A percentile compares a stretch with the other conserved stretches of the same genome.
Evolutionary conservation across 2,329 filamentous ascomycete genomes (phyloP).

Genomic region (Teratosphaeria epicoccoides): DNA sequence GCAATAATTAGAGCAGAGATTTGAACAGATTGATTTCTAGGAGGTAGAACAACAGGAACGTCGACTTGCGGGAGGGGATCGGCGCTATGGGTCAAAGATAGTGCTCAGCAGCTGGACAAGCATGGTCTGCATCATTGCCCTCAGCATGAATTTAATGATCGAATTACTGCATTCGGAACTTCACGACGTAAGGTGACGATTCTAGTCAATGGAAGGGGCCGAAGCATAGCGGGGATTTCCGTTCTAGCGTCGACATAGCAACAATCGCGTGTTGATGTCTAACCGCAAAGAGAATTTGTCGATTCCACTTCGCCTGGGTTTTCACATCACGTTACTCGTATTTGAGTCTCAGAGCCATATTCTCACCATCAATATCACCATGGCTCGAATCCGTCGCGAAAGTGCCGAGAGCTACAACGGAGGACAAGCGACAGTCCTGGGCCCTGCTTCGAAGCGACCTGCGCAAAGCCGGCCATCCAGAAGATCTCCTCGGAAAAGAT

Average conservation of each 20-base stretch:
- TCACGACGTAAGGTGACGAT: too few species aligned
- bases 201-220: too few species aligned
- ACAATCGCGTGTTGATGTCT: neutral
- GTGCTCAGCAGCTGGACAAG: too few species aligned
- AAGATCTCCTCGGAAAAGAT: neutral
- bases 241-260: neutral
- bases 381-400: slow-evolving; percentile 2
- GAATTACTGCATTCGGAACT: too few species aligned
- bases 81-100: too few species aligned
- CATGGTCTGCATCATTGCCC: too few species aligned
- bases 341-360: neutral
- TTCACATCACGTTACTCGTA: neutral
- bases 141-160: too few species aligned
- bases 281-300: neutral
- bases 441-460: neutral
- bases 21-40: too few species aligned
- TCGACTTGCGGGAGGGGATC: too few species aligned
- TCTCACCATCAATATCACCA: neutral
- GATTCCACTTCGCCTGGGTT: neutral
- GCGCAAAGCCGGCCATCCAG: neutral
- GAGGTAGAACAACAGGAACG: too few species aligned
- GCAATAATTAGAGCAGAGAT: too few species aligned
- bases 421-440: neutral
- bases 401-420: slow-evolving; percentile 1
- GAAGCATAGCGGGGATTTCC: too few species aligned